Evolutionary conservation across 225 moss, liverwort and hornwort genomes (phyloP), one percentile per base, ranked within the genome.

Genomic region (Physcomitrellopsis africana): DNA sequence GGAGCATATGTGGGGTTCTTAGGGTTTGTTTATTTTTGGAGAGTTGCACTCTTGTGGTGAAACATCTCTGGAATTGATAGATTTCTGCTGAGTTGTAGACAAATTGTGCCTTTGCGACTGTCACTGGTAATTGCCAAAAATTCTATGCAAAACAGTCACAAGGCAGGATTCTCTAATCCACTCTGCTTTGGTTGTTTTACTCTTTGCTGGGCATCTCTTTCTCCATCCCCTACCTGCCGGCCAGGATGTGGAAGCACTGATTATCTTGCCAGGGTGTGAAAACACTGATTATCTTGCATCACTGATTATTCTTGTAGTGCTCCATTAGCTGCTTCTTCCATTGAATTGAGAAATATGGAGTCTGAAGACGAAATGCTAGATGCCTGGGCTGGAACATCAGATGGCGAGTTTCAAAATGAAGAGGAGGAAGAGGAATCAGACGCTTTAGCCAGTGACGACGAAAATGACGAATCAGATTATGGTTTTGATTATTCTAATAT

Each of bases 391-490:
- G 80, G 80, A 62, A 80, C 80, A 56, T 90, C 90, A 42, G 90
- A 90, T 75, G 90, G 90, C 48, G 90, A 90, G 78, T 90, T 87
- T 69, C 82, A 78, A 53, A 86, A 84, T 58, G 83, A 85, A 57
- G 86, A 90, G 0, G 90, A 90, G 77, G 90, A 90, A 16, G 90
- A 90, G 68, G 90, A 90, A 42, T 80, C 81, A 2, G 90, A 90
- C 58, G 63, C 76, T 62, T 76, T 85, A 77, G 82, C 77, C 72
- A 82, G 78, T 72, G 90, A 90, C 22, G 89, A 87, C 68, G 87
- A 86, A 56, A 86, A 90, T 61, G 90, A 90, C 29, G 87, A 87
- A 82, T 90, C 89, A 7, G 89, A 90, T 85, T 90, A 90, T 54
- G 87, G 89, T 23, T 90, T 90, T 26, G 87, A 87, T 85, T 84